These are phyloP conservation scores for Ambrosia artemisiifolia DNA, from an alignment of 129 eudicot species.

Conservation along the genomic window DNA sequence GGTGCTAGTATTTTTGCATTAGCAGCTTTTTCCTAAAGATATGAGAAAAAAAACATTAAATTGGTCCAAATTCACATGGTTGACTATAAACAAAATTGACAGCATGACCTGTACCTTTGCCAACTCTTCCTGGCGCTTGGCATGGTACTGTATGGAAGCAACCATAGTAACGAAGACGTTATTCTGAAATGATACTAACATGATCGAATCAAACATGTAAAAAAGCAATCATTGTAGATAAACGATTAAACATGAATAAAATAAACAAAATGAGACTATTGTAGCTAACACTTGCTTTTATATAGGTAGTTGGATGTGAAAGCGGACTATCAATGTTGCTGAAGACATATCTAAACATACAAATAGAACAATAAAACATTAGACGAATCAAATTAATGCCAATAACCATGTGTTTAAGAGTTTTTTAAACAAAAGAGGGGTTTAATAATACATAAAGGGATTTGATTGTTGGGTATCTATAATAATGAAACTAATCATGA, in stretches of 20 bases:
- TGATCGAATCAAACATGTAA: not conserved
- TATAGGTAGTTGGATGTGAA: too few relatives aligned
- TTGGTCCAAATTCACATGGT: not conserved
- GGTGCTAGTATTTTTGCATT: constrained; percentile 52
- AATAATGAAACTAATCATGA: too few relatives aligned
- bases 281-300: constrained; percentile 14
- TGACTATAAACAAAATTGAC: too few relatives aligned
- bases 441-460: too few relatives aligned
- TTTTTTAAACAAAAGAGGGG: too few relatives aligned
- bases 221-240: not conserved
- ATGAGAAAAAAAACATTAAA: not conserved
- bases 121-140: constrained; percentile 88
- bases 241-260: too few relatives aligned
- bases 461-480: too few relatives aligned
- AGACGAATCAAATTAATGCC: too few relatives aligned
- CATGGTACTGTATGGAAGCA: constrained; percentile 76
- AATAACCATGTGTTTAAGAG: too few relatives aligned
- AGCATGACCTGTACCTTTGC: constrained; percentile 67
- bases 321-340: too few relatives aligned
- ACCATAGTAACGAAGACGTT: constrained; percentile 78
- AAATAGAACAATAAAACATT: too few relatives aligned
- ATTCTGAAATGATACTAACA: constrained; percentile 45
- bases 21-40: constrained; percentile 68
- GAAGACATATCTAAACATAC: too few relatives aligned
- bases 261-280: not conserved